Percentiles rank a stretch among this genome's conserved stretches.
These are phyloP conservation scores for Arthrobotrys megalospora DNA, from an alignment of 2,329 filamentous ascomycete genomes.

Conservation along the genomic window DNA sequence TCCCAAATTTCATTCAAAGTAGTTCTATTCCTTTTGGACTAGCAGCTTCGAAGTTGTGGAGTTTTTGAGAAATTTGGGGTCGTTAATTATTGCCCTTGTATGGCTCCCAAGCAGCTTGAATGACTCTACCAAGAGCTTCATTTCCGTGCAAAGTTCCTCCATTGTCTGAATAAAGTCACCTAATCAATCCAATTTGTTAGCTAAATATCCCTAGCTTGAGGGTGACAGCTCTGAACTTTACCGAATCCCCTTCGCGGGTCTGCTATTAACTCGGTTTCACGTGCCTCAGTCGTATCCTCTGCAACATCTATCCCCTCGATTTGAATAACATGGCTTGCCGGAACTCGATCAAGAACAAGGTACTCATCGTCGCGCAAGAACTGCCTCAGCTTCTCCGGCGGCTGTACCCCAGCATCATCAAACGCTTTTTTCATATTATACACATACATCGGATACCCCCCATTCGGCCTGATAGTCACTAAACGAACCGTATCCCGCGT, in stretches of 20 bases:
- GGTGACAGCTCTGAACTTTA: not conserved
- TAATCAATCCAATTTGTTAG: not conserved
- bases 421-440: constrained; percentile 14
- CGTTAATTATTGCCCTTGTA: not conserved
- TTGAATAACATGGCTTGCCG: not conserved
- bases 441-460: not conserved
- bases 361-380: not conserved
- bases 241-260: constrained; percentile 9
- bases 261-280: not conserved
- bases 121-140: not conserved
- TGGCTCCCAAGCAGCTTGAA: not conserved
- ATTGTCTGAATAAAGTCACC: constrained; percentile 2
- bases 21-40: no score
- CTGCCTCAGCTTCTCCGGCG: not conserved
- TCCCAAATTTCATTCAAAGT: no score
- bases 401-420: not conserved
- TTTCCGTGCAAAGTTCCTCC: constrained; percentile 11
- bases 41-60: no score
- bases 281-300: not conserved
- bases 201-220: not conserved
- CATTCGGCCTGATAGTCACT: not conserved
- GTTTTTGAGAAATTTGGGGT: not conserved
- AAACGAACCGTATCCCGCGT: not conserved
- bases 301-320: constrained; percentile 4
- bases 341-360: not conserved